phyloP scores from a whole-genome alignment of 768 basidiomycete species.

The Nevesoporus exiguus region DNA sequence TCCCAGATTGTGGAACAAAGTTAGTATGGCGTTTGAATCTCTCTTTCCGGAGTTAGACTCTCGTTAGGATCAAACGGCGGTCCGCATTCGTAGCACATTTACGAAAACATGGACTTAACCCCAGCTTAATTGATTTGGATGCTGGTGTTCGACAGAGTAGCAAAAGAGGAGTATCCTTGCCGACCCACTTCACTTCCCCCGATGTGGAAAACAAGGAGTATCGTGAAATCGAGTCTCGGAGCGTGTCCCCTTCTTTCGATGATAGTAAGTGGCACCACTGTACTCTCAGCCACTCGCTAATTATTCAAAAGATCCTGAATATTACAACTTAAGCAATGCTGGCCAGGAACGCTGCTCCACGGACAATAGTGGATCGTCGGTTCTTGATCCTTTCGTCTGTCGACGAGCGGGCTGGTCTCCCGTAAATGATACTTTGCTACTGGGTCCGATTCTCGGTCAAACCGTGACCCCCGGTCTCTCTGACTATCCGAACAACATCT shows the following conservation, averaged over 20 bases:
- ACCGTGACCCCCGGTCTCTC: not conserved
- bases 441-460: constrained; percentile 4
- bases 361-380: constrained; percentile 5
- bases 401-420: constrained; percentile 2
- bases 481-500: constrained; percentile 1
- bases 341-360: not conserved
- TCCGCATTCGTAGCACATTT: constrained; percentile 57
- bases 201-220: not conserved
- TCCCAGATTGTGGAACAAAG: constrained; percentile 46
- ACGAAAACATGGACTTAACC: constrained; percentile 43
- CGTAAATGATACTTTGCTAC: constrained; percentile 1
- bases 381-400: constrained; percentile 2
- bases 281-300: not conserved
- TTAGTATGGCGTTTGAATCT: constrained; percentile 19
- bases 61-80: constrained; percentile 58
- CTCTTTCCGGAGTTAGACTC: not conserved
- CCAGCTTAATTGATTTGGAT: constrained; percentile 15
- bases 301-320: constrained; percentile 12
- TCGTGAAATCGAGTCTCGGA: constrained; percentile 3
- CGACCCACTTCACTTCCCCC: constrained; percentile 12
- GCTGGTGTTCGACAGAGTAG: constrained; percentile 22
- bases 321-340: not conserved
- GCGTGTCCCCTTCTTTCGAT: constrained; percentile 1
- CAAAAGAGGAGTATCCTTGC: constrained; percentile 3
- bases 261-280: constrained; percentile 15